A percentile compares a stretch with the other conserved stretches of the same genome.
Conservation (phyloP, 2,329 filamentous ascomycete species). For the Apiospora sp. region DNA sequence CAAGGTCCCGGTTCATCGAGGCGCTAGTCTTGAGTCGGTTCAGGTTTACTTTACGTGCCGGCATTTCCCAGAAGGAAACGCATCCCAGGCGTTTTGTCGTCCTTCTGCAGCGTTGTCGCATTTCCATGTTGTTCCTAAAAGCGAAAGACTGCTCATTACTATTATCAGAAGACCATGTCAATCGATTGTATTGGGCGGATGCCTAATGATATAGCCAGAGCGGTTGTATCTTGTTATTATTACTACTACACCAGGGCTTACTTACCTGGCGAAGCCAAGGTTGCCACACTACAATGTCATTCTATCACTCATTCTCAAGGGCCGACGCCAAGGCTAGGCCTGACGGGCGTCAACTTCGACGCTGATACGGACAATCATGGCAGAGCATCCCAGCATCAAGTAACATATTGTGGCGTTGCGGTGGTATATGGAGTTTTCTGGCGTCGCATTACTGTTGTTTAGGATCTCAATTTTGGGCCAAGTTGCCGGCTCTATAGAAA, state of each 20-base stretch:
- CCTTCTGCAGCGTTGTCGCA: constrained; percentile 15
- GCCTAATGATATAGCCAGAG: neutral
- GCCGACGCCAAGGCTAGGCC: neutral
- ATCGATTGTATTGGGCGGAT: neutral
- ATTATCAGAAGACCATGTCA: neutral
- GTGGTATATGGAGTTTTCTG: constrained; percentile 15
- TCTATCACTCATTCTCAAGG: constrained; percentile 8
- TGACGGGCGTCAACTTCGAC: neutral
- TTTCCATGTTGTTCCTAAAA: constrained; percentile 6
- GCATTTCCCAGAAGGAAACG: neutral
- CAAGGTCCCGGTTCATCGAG: constrained; percentile 36
- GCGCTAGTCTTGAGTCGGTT: constrained; percentile 30
- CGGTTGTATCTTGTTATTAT: constrained; percentile 9
- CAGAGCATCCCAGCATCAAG: constrained; percentile 20
- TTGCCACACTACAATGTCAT: neutral
- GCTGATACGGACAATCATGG: neutral
- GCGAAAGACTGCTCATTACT: constrained; percentile 12
- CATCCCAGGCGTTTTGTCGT: constrained; percentile 7
- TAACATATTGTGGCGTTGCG: constrained; percentile 21
- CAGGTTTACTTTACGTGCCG: neutral
- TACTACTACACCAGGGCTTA: neutral
- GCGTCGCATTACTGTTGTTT: constrained; percentile 15
- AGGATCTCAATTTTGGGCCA: constrained; percentile 22
- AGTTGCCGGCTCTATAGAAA: constrained; percentile 17
- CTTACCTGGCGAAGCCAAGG: neutral